These are phyloP conservation scores for Malassezia arunalokei DNA, from an alignment of 1,284 basidiomycete genomes.

Conservation along the genomic window DNA sequence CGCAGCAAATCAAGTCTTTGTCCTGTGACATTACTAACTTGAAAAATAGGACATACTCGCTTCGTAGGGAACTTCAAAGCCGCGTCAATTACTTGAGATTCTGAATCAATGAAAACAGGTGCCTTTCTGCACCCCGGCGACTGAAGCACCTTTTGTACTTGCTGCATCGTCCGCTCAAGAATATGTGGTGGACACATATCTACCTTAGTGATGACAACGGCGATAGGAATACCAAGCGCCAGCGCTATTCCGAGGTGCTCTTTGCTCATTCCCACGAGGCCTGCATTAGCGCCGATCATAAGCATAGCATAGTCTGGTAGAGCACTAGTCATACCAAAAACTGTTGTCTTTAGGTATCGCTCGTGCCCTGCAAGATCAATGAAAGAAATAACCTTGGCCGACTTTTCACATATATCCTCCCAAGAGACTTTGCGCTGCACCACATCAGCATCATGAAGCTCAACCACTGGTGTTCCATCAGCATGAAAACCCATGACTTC, in stretches of 20 bases:
- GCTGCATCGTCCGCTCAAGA: conserved; percentile 75
- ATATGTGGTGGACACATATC: conserved; percentile 95
- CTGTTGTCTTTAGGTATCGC: conserved; percentile 63
- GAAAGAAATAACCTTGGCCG: conserved; percentile 87
- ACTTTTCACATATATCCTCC: conserved; percentile 85
- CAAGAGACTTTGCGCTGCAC: conserved; percentile 50
- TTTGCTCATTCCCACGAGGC: conserved; percentile 92
- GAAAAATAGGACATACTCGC: conserved; percentile 78
- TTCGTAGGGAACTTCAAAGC: conserved; percentile 33
- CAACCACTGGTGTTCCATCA: conserved; percentile 25
- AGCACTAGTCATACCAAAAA: conserved; percentile 86
- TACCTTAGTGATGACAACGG: conserved; percentile 92
- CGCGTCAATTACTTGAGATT: conserved; percentile 27
- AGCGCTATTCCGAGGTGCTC: conserved; percentile 81
- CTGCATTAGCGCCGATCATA: conserved; percentile 90
- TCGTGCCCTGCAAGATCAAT: conserved; percentile 50
- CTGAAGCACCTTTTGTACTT: conserved; percentile 80
- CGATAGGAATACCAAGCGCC: conserved; percentile 81
- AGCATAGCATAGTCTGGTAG: conserved; percentile 89
- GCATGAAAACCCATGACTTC: conserved; percentile 55
- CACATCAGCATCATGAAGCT: conserved; percentile 18
- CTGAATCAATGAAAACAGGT: conserved; percentile 31
- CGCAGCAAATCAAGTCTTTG: conserved; percentile 62
- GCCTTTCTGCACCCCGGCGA: conserved; percentile 67
- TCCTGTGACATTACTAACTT: conserved; percentile 87